Percentiles rank a stretch among this genome's conserved stretches.
Conservation (phyloP, 2,329 filamentous ascomycete genomes). For the Nothophoma quercina region DNA sequence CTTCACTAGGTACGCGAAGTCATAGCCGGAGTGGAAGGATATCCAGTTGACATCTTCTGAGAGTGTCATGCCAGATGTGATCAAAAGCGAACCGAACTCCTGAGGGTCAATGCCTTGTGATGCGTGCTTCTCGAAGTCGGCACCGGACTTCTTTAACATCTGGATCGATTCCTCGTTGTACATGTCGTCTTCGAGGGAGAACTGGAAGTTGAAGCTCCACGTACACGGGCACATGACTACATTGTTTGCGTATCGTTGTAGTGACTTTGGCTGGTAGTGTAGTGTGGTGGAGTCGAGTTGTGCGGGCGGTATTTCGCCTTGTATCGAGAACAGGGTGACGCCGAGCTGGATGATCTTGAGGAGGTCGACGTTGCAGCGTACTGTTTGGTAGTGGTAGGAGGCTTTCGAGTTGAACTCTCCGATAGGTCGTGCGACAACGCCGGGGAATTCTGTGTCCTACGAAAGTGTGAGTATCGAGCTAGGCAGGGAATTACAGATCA, state of each 20-base stretch:
- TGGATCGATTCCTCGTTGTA: constrained; percentile 95
- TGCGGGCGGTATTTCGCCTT: constrained; percentile 84
- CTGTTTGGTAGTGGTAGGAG: constrained; percentile 97
- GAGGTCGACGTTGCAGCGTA: constrained; percentile 96
- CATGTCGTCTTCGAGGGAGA: constrained; percentile 95
- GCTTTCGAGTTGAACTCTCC: constrained; percentile 93
- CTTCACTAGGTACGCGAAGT: constrained; percentile 97
- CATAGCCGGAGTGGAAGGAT: constrained; percentile 96
- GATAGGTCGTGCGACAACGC: constrained; percentile 94
- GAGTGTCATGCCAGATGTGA: constrained; percentile 89
- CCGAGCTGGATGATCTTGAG: constrained; percentile 98
- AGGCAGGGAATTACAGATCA: neutral
- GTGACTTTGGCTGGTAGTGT: constrained; percentile 51
- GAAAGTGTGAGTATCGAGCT: constrained; percentile 23
- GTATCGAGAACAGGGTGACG: constrained; percentile 88
- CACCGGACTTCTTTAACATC: constrained; percentile 87
- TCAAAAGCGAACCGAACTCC: constrained; percentile 87
- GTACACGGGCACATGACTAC: constrained; percentile 79
- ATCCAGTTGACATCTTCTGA: constrained; percentile 93
- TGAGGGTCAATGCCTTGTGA: constrained; percentile 89
- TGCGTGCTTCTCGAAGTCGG: constrained; percentile 85
- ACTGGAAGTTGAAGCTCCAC: constrained; percentile 99
- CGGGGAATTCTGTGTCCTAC: constrained; percentile 98
- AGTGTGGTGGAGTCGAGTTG: constrained; percentile 62
- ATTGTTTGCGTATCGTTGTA: constrained; percentile 60